A percentile compares a stretch with the other conserved stretches of the same genome.
Evolutionary conservation across 2,329 filamentous ascomycete genomes (phyloP).

Genomic region (Chaetomiaceae sp.): DNA sequence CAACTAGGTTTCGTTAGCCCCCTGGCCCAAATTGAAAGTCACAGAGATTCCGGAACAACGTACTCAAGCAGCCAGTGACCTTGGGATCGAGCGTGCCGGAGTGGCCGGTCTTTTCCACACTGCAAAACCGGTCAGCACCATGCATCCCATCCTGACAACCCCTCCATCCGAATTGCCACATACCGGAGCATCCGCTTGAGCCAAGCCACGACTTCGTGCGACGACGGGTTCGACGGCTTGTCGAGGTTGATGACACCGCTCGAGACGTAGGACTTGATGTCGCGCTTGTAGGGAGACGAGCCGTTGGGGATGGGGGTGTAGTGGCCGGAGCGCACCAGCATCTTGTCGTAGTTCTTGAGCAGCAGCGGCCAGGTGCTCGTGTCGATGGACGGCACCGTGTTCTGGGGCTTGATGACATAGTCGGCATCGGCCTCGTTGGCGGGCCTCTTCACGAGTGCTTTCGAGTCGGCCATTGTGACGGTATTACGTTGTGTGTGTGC

Average conservation of each 20-base stretch:
- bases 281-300: slow-evolving; percentile 84
- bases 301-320: slow-evolving; percentile 96
- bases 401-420: slow-evolving; percentile 89
- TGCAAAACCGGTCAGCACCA: slow-evolving; percentile 32
- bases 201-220: slow-evolving; percentile 98
- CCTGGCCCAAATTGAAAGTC: background rate
- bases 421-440: slow-evolving; percentile 53
- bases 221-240: slow-evolving; percentile 95
- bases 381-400: slow-evolving; percentile 69
- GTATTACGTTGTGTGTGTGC: background rate
- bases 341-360: slow-evolving; percentile 91
- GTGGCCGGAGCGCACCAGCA: slow-evolving; percentile 89
- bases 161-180: slow-evolving; percentile 21
- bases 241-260: slow-evolving; percentile 98
- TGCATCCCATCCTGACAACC: background rate
- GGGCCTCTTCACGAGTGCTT: slow-evolving; percentile 10
- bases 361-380: slow-evolving; percentile 90
- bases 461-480: slow-evolving; percentile 16
- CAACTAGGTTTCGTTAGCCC: slow-evolving; percentile 25
- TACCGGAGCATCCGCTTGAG: slow-evolving; percentile 95
- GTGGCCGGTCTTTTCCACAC: slow-evolving; percentile 95
- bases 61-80: slow-evolving; percentile 57
- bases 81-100: slow-evolving; percentile 97
- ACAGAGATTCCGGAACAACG: slow-evolving; percentile 13
- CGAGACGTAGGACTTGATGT: slow-evolving; percentile 94